Base-by-base conservation (phyloP, 1,284 basidiomycete genomes). In the Malassezia yamatoensis region DNA sequence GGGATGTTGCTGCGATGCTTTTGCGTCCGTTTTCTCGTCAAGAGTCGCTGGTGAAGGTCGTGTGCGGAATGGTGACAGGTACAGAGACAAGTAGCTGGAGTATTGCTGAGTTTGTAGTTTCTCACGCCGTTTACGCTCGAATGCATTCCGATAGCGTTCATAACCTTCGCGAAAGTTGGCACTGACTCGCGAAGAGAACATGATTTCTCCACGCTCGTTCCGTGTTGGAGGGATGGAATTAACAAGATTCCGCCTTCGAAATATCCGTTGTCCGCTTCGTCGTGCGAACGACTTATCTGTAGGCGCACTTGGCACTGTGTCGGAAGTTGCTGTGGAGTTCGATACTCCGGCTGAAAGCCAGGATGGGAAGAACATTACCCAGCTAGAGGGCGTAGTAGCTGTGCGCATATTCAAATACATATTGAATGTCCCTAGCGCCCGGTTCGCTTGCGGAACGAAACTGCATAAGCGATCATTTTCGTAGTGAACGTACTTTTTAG, bases 371-470 rank as follows among this genome's bases (percentile, higher is more conserved):
- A 38, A 40, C 12, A 48, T 11, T 7, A 38, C 13, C 58, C 51
- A 48, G 3, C n/a, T 3, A 9, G 38, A 33, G 11, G 5, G 13
- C 16, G 13, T 6, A 13, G 36, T 21, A 9, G 16, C 12, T 7
- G 84, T 83, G 49, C 88, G 85, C 66, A 93, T 87, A 78, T 96
- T 96, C 66, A 98, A 81, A 71, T 90, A 89, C 84, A 98, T 93
- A 76, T 98, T 96, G 76, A 96, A 86, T 24, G 84, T 86, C 24
- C 93, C 82, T 32, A 98, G 79, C 0, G 90, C 84, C 41, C 86
- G 83, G 76, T 98, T 98, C 10, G 91, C 89, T 67, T 96, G 93
- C 0, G 90, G 91, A 16, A 96, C 88, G 72, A 96, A 98, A 78
- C 54, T 51, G 41, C 18, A n/a, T 33, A 13, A 41, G 47, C 24